phyloP scores from a whole-genome alignment of 352 stramenopile genomes.

The Globisporangium paddicum region DNA sequence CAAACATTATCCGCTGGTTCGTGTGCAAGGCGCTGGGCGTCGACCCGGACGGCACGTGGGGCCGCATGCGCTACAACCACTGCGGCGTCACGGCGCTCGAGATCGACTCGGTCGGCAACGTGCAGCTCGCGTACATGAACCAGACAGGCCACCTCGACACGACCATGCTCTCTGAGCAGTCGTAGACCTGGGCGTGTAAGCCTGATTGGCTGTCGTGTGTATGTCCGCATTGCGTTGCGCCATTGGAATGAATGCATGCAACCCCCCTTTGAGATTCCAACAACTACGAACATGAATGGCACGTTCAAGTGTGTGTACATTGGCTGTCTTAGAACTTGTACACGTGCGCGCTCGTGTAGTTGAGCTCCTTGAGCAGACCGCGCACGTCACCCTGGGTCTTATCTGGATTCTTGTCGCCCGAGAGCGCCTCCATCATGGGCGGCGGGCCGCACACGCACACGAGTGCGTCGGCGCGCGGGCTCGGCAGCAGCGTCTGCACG shows the following conservation, averaged over 20 bases:
- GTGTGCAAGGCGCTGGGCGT: slow-evolving; percentile 61
- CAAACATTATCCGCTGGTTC: slow-evolving; percentile 75
- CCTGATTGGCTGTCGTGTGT: background rate
- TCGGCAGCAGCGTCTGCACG: slow-evolving; percentile 75
- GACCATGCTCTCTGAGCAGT: slow-evolving; percentile 55
- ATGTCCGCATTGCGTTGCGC: background rate
- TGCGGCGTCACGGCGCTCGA: slow-evolving; percentile 57
- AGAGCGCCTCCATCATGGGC: slow-evolving; percentile 89
- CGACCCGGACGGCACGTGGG: slow-evolving; percentile 59
- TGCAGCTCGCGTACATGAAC: slow-evolving; percentile 65
- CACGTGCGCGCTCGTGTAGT: slow-evolving; percentile 74
- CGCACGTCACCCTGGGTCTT: slow-evolving; percentile 79
- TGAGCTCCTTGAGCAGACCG: slow-evolving; percentile 79
- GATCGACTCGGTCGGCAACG: slow-evolving; percentile 63
- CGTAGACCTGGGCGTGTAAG: background rate
- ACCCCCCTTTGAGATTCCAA: slow-evolving; percentile 27
- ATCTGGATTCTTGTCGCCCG: slow-evolving; percentile 83
- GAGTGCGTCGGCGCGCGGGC: slow-evolving; percentile 68
- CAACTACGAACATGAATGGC: too few relatives aligned
- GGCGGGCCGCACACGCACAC: slow-evolving; percentile 88
- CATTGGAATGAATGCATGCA: background rate
- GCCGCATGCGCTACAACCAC: slow-evolving; percentile 70
- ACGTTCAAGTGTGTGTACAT: too few relatives aligned
- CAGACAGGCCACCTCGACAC: slow-evolving; percentile 54
- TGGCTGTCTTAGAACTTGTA: slow-evolving; percentile 89